These are phyloP conservation scores for Arthrinium puccinioides DNA, from an alignment of 2,329 filamentous ascomycete species.

Conservation along the genomic window DNA sequence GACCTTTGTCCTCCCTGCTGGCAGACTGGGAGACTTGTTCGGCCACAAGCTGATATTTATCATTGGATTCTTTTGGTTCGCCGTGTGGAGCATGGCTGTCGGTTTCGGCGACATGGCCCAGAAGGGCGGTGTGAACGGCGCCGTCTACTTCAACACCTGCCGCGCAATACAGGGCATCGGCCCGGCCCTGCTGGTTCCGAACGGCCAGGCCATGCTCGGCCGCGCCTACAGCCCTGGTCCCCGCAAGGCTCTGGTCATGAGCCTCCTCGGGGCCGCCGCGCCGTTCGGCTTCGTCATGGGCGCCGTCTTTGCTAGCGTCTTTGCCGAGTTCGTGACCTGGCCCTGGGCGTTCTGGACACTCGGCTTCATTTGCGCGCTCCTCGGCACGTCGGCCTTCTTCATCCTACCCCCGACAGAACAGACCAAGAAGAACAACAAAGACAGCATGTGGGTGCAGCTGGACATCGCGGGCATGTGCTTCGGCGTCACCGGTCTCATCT, in stretches of 20 bases:
- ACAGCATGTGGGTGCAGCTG: slow-evolving; percentile 14
- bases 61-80: slow-evolving; percentile 41
- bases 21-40: slow-evolving; percentile 40
- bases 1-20: slow-evolving; percentile 41
- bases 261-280: slow-evolving; percentile 24
- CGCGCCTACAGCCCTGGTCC: slow-evolving; percentile 32
- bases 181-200: slow-evolving; percentile 45
- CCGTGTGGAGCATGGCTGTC: slow-evolving; percentile 35
- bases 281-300: slow-evolving; percentile 22
- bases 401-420: slow-evolving; percentile 15
- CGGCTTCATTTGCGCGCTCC: slow-evolving; percentile 15
- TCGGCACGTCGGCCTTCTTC: slow-evolving; percentile 15
- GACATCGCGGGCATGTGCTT: slow-evolving; percentile 21
- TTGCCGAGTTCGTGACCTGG: slow-evolving; percentile 19
- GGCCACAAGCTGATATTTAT: slow-evolving; percentile 42
- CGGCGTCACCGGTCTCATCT: slow-evolving; percentile 43
- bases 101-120: slow-evolving; percentile 31
- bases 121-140: slow-evolving; percentile 13
- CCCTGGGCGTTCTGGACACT: slow-evolving; percentile 22
- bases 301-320: slow-evolving; percentile 17
- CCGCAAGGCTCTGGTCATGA: slow-evolving; percentile 24
- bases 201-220: slow-evolving; percentile 45
- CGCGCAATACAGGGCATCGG: slow-evolving; percentile 42
- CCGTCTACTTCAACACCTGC: slow-evolving; percentile 31
- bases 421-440: slow-evolving; percentile 10